A percentile compares a stretch with the other conserved stretches of the same genome.
Conservation (phyloP, 768 basidiomycete genomes). For the Podaxis mareebaensis region DNA sequence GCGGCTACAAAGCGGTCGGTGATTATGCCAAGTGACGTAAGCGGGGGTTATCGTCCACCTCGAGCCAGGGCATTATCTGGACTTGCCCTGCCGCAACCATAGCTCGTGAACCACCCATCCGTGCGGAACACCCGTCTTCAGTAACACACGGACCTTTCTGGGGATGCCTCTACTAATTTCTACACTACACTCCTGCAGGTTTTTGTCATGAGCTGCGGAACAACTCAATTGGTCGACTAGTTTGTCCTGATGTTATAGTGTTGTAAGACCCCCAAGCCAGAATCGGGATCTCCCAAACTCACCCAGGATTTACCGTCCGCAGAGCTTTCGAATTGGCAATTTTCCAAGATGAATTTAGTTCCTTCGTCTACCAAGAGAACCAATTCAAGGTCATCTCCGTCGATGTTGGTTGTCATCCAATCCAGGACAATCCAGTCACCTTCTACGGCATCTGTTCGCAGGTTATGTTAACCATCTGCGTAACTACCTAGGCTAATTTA, state of each 20-base stretch:
- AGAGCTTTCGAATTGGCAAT: conserved; percentile 19
- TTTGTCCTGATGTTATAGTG: not conserved
- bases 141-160: conserved; percentile 27
- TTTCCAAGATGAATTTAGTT: conserved; percentile 23
- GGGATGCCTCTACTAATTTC: not conserved
- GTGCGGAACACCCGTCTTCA: conserved; percentile 26
- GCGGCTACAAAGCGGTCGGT: conserved; percentile 2
- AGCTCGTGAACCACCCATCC: conserved; percentile 41
- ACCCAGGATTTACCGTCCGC: conserved; percentile 21
- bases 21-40: conserved; percentile 19
- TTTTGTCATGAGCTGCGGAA: not conserved
- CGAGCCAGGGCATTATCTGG: not conserved
- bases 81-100: conserved; percentile 33
- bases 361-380: conserved; percentile 28
- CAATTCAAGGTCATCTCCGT: conserved; percentile 20
- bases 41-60: conserved; percentile 11
- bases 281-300: conserved; percentile 3
- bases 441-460: conserved; percentile 25
- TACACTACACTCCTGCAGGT: conserved; percentile 5
- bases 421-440: conserved; percentile 33
- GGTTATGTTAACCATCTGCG: not conserved
- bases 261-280: not conserved
- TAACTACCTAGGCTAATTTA: not conserved
- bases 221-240: not conserved
- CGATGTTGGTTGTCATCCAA: conserved; percentile 17